Percentiles rank a stretch among this genome's conserved stretches.
These are phyloP conservation scores for Saccharum spontaneum DNA, from an alignment of 176 grass and related monocot genomes.

Conservation along the genomic window DNA sequence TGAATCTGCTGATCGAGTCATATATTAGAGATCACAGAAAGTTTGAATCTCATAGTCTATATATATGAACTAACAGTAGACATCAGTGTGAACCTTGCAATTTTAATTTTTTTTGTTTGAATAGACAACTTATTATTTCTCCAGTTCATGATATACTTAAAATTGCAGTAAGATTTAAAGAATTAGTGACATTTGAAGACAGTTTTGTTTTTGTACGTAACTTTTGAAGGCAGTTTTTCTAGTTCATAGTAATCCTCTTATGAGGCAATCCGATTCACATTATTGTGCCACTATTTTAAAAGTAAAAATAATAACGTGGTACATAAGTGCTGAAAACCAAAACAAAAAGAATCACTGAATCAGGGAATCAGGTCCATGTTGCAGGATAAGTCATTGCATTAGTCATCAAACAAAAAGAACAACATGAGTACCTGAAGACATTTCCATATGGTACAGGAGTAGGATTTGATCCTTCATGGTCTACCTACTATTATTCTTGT, in stretches of 20 bases:
- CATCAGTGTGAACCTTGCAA: background rate
- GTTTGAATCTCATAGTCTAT: background rate
- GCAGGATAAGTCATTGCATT: background rate
- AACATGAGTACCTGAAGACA: background rate
- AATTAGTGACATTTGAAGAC: background rate
- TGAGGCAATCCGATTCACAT: background rate
- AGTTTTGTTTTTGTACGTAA: background rate
- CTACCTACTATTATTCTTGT: background rate
- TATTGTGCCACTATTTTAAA: background rate
- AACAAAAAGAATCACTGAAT: background rate
- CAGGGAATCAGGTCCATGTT: background rate
- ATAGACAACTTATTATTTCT: background rate
- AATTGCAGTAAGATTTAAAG: background rate
- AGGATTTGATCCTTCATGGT: background rate
- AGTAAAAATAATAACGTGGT: background rate
- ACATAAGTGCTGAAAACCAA: background rate
- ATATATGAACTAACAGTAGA: no score
- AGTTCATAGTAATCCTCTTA: background rate
- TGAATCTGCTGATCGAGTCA: background rate
- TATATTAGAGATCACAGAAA: background rate
- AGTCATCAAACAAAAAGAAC: background rate
- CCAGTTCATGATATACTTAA: background rate
- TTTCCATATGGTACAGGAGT: background rate
- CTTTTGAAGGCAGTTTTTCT: background rate
- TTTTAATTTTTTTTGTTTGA: background rate